Evolutionary conservation across 257 asterid genomes (phyloP).

Genomic region (Nicotiana sylvestris): DNA sequence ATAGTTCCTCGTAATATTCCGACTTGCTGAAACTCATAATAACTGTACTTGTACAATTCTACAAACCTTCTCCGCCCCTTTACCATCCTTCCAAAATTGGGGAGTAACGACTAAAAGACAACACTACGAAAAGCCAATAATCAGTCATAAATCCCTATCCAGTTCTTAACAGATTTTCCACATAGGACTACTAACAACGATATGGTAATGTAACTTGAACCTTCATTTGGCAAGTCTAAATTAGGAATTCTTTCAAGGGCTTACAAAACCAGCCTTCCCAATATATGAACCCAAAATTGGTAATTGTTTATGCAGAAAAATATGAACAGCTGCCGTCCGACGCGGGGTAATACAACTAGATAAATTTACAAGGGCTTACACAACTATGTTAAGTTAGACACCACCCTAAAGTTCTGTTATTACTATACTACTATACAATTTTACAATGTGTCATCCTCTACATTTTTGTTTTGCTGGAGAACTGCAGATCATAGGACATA

Average conservation of each 20-base stretch:
- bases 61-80: too few species aligned
- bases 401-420: neutral
- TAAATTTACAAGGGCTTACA: neutral
- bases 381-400: neutral
- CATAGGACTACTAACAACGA: neutral
- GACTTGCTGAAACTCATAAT: too few species aligned
- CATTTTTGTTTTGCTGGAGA: neutral
- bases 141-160: too few species aligned
- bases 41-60: too few species aligned
- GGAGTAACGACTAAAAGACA: too few species aligned
- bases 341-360: neutral
- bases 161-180: too few species aligned
- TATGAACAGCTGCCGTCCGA: neutral
- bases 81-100: too few species aligned
- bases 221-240: neutral
- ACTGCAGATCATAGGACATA: neutral
- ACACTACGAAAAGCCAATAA: too few species aligned
- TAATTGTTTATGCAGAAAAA: neutral
- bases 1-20: too few species aligned
- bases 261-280: neutral
- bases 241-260: neutral
- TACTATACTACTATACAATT: neutral
- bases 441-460: neutral
- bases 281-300: neutral
- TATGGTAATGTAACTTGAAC: neutral